Base-by-base conservation (phyloP, 805 yeast species). In the Lipomyces sp. region DNA sequence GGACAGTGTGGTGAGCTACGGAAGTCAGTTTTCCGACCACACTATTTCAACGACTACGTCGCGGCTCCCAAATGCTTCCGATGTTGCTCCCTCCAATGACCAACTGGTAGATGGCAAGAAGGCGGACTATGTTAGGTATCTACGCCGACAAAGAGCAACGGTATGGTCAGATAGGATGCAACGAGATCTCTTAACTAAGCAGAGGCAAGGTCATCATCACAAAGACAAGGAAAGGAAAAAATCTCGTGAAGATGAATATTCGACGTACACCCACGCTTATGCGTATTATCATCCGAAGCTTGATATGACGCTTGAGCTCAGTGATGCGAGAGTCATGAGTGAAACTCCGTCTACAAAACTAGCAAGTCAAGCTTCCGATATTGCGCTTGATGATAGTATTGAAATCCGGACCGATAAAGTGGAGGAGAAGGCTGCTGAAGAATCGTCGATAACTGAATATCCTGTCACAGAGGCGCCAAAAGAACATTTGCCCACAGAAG, bases 211-310 rank as follows among this genome's bases (percentile, higher is more conserved):
- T 42, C 29, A 29, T 4, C 37, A 34, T 5, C 42, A 61, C 30
- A 59, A 56, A 32, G 58, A 62, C 32, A 56, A 48, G 11, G 59
- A 57, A 24, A 59, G 53, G 60, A 56, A 50, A 18, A 56, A 37
- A 51, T 34, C 54, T 18, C 42, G 61, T 3, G 15, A 53, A n/a
- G 64, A 63, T 42, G 65, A 60, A 50, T 63, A 18, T 29, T 56
- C 59, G 54, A 34, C 63, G 29, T 51, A 57, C 18, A 60, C 65
- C 39, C 69, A 68, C 39, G 60, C 66, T 6, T 64, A 68, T 33
- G 64, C 71, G 30, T 66, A 60, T 34, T 68, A 66, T 53, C 71
- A 68, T 34, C 71, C 70, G 32, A 68, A 68, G 55, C 67, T 68
- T 3, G 71, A 68, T 51, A 68, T 68, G 71, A 68, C 70, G 34